Evolutionary conservation across 2,329 filamentous ascomycete species (phyloP).

Genomic region (Calonectria henricotiae): DNA sequence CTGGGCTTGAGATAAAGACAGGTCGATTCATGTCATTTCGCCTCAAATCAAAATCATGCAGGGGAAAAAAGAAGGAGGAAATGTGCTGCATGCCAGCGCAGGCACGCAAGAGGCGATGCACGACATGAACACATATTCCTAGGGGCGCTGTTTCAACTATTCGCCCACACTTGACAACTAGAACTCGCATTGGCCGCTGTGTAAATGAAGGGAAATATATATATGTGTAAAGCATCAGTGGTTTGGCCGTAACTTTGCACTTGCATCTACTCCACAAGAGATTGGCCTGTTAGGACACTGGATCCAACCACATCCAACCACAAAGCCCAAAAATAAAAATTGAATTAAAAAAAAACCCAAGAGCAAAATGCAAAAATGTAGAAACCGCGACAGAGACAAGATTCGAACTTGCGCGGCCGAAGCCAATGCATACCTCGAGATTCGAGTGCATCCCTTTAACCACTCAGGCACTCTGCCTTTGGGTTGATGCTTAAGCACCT

Average conservation of each 20-base stretch:
- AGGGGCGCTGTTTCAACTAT: neutral
- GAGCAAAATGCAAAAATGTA: slow-evolving; percentile 10
- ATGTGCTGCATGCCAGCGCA: neutral
- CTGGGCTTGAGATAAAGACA: neutral
- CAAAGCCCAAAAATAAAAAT: neutral
- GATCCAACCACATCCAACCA: neutral
- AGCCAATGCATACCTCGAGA: slow-evolving; percentile 35
- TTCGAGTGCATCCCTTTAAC: slow-evolving; percentile 45
- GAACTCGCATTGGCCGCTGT: neutral
- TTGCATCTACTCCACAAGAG: neutral
- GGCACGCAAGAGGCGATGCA: neutral
- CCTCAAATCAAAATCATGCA: neutral
- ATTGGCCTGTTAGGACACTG: neutral
- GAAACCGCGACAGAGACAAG: slow-evolving; percentile 40
- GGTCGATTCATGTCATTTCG: neutral
- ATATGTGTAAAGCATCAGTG: neutral
- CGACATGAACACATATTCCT: neutral
- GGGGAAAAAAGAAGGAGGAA: neutral
- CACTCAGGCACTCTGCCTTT: slow-evolving; percentile 43
- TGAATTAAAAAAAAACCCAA: neutral
- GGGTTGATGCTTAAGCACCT: slow-evolving; percentile 9
- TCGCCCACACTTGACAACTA: no score
- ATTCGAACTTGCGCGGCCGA: slow-evolving; percentile 47
- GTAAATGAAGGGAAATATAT: neutral
- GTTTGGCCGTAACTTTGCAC: neutral